Conservation (phyloP, 2,329 filamentous ascomycete species). For the Exophiala xenobiotica region DNA sequence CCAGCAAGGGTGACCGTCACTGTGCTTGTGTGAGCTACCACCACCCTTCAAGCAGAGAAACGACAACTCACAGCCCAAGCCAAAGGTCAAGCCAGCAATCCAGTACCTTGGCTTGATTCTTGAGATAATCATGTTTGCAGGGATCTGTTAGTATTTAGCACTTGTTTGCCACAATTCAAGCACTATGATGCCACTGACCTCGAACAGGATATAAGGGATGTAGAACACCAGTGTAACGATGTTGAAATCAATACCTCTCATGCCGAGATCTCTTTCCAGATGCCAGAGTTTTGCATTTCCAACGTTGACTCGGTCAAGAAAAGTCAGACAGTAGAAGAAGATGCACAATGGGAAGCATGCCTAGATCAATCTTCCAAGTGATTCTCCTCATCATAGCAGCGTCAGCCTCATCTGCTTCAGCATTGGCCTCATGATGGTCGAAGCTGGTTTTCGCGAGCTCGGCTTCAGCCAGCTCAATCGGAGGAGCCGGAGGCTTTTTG, state of each 20-base stretch:
- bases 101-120: conserved; percentile 46
- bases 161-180: conserved; percentile 36
- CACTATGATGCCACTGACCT: conserved; percentile 14
- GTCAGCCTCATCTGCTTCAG: background rate
- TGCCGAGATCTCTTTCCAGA: conserved; percentile 41
- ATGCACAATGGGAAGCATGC: background rate
- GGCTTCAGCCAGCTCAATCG: background rate
- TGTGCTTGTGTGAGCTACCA: background rate
- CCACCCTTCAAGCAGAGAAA: too few species aligned
- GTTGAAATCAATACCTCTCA: conserved; percentile 61
- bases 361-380: conserved; percentile 2
- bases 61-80: conserved; percentile 34
- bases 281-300: conserved; percentile 47
- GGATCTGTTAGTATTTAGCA: conserved; percentile 40
- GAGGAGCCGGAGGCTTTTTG: background rate
- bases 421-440: background rate
- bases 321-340: conserved; percentile 35
- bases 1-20: conserved; percentile 50
- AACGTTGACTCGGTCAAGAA: conserved; percentile 45
- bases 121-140: conserved; percentile 30
- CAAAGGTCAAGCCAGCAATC: conserved; percentile 39
- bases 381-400: background rate
- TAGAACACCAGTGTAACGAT: conserved; percentile 65
- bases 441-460: background rate
- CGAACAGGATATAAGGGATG: conserved; percentile 51